Evolutionary conservation across 257 asterid species (phyloP).

Genomic region (Nicotiana noctiflora): DNA sequence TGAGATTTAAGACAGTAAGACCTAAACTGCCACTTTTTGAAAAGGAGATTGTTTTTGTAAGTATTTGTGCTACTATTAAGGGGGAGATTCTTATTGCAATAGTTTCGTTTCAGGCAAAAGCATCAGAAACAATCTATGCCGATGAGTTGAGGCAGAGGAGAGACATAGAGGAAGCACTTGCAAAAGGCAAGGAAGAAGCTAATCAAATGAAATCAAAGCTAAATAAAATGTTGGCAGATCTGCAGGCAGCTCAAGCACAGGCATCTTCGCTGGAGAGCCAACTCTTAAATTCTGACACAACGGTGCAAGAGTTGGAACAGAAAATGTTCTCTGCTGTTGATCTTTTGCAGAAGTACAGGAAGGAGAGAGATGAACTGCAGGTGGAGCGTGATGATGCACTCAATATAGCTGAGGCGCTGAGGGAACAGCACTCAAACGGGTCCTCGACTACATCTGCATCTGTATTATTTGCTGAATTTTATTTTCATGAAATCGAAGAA

Average conservation of each 20-base stretch:
- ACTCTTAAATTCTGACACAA: slow-evolving; percentile 45
- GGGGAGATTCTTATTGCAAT: not conserved
- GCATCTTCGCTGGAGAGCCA: slow-evolving; percentile 47
- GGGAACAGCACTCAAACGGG: slow-evolving; percentile 40
- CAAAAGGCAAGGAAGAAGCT: slow-evolving; percentile 46
- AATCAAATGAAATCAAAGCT: slow-evolving; percentile 42
- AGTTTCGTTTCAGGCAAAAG: slow-evolving; percentile 42
- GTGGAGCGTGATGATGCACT: slow-evolving; percentile 63
- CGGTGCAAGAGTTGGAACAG: slow-evolving; percentile 63
- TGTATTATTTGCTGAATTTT: slow-evolving; percentile 62
- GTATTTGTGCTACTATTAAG: not conserved
- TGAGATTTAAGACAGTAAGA: not conserved
- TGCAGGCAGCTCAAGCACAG: slow-evolving; percentile 45
- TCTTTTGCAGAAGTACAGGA: slow-evolving; percentile 68
- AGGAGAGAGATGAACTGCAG: slow-evolving; percentile 68
- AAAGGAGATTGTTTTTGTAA: not conserved
- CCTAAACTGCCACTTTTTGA: not conserved
- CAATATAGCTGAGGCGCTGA: slow-evolving; percentile 52
- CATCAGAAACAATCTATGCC: slow-evolving; percentile 41
- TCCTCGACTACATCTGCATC: slow-evolving; percentile 43
- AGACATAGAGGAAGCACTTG: slow-evolving; percentile 65
- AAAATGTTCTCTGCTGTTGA: slow-evolving; percentile 73
- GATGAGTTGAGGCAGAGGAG: slow-evolving; percentile 53
- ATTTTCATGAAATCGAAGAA: slow-evolving; percentile 63
- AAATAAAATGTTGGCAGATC: slow-evolving; percentile 35